Conservation (phyloP, 768 basidiomycete species). For the Asterophora lycoperdoides region DNA sequence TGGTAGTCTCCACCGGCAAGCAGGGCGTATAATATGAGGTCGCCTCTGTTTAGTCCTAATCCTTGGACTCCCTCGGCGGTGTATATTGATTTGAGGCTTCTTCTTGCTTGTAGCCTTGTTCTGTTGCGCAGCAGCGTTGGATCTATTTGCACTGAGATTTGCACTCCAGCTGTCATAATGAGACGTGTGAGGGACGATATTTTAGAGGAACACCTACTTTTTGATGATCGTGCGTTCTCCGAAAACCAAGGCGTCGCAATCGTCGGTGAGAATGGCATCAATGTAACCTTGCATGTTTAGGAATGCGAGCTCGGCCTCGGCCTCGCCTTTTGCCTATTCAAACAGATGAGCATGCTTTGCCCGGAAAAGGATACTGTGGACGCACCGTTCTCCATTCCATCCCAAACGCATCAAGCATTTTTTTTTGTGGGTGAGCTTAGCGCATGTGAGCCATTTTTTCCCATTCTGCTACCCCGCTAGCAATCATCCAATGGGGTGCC, state of each 20-base stretch:
- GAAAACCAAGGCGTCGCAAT: constrained; percentile 47
- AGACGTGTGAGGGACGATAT: not conserved
- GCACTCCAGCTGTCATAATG: constrained; percentile 41
- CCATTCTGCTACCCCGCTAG: constrained; percentile 29
- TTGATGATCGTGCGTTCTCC: constrained; percentile 38
- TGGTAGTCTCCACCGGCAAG: constrained; percentile 73
- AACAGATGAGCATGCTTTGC: not conserved
- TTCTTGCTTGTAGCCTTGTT: constrained; percentile 33
- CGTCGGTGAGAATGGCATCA: constrained; percentile 47
- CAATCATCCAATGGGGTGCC: not conserved
- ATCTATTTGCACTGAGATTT: constrained; percentile 26
- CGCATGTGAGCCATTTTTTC: constrained; percentile 43
- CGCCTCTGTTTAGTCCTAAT: constrained; percentile 56
- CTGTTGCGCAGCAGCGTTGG: constrained; percentile 32
- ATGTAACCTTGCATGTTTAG: constrained; percentile 38
- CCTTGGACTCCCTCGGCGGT: constrained; percentile 24
- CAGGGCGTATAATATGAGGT: constrained; percentile 62
- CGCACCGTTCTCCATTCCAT: constrained; percentile 54
- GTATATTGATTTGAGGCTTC: constrained; percentile 26
- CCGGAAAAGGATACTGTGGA: constrained; percentile 23
- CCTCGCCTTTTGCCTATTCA: constrained; percentile 48
- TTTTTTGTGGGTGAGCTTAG: constrained; percentile 44
- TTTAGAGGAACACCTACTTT: constrained; percentile 26
- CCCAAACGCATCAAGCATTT: constrained; percentile 53
- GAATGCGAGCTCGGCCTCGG: constrained; percentile 50